These are phyloP conservation scores for Schizophyllum commune DNA, from an alignment of 1,284 basidiomycete species.

Conservation along the genomic window DNA sequence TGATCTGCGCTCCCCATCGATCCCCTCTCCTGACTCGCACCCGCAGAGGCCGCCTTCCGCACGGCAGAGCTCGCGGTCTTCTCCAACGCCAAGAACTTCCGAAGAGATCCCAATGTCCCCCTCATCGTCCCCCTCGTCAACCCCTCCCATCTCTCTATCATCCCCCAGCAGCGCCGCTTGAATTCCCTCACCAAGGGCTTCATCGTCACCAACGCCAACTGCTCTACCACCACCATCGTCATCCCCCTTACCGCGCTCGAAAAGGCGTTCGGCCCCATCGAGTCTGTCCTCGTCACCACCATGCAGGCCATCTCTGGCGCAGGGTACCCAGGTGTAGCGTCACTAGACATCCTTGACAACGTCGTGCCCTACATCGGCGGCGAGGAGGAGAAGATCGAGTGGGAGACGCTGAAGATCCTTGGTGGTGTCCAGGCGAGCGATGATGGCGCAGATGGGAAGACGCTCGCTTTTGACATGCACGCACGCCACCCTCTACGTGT, in stretches of 20 bases:
- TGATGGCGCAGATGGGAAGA: slow-evolving; percentile 22
- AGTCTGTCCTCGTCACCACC: slow-evolving; percentile 87
- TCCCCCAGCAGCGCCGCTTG: slow-evolving; percentile 73
- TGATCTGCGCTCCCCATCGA: slow-evolving; percentile 11
- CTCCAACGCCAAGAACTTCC: slow-evolving; percentile 97
- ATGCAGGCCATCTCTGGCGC: slow-evolving; percentile 98
- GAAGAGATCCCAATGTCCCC: slow-evolving; percentile 91
- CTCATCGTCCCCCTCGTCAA: slow-evolving; percentile 98
- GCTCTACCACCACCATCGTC: slow-evolving; percentile 92
- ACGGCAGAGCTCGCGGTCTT: slow-evolving; percentile 88
- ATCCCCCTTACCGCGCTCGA: slow-evolving; percentile 92
- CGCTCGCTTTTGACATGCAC: slow-evolving; percentile 79
- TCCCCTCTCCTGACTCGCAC: slow-evolving; percentile 1
- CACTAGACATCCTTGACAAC: slow-evolving; percentile 94
- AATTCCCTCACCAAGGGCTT: slow-evolving; percentile 82
- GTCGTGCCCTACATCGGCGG: slow-evolving; percentile 92
- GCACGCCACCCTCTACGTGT: slow-evolving; percentile 72
- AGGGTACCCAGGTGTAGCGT: slow-evolving; percentile 92
- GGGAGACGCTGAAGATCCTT: slow-evolving; percentile 97
- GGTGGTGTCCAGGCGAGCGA: slow-evolving; percentile 65
- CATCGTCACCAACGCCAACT: slow-evolving; percentile 99
- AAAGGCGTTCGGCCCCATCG: slow-evolving; percentile 87
- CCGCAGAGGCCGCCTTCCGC: slow-evolving; percentile 79
- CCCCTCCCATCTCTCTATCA: slow-evolving; percentile 77
- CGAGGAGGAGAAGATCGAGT: slow-evolving; percentile 99